A percentile compares a stretch with the other conserved stretches of the same genome.
These are phyloP conservation scores for Ophiobolus disseminans DNA, from an alignment of 2,329 filamentous ascomycete species.

Conservation along the genomic window DNA sequence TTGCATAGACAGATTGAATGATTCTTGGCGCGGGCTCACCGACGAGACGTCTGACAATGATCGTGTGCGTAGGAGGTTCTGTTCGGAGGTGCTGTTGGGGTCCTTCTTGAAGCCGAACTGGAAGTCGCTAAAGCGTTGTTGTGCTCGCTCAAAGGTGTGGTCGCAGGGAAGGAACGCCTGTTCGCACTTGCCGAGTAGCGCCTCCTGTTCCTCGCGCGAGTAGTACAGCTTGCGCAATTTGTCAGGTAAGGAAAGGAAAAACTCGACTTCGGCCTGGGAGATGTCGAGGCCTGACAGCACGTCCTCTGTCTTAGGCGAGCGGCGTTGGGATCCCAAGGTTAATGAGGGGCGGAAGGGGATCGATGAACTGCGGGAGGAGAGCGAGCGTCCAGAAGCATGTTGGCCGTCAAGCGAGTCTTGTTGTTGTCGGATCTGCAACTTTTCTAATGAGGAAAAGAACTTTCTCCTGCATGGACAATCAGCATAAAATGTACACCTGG, in stretches of 20 bases:
- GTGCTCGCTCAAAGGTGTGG: conserved; percentile 22
- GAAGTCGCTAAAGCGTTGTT: conserved; percentile 43
- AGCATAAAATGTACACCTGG: conserved; percentile 28
- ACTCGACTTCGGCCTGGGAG: conserved; percentile 66
- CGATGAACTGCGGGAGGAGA: conserved; percentile 32
- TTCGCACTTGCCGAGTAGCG: conserved; percentile 55
- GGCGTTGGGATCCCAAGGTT: conserved; percentile 29
- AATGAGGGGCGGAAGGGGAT: conserved; percentile 27
- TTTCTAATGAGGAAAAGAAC: conserved; percentile 78
- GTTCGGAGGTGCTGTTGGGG: conserved; percentile 8
- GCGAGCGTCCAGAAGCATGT: conserved; percentile 31
- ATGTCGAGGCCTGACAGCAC: conserved; percentile 41
- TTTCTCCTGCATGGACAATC: conserved; percentile 55
- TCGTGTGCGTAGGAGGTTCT: conserved; percentile 26
- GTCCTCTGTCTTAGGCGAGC: conserved; percentile 45
- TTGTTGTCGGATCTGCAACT: conserved; percentile 69
- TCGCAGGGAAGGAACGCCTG: conserved; percentile 22
- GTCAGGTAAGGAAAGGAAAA: conserved; percentile 74
- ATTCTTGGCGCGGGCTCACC: conserved; percentile 26
- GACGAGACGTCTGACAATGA: conserved; percentile 24
- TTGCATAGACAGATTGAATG: conserved; percentile 13
- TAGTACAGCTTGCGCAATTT: conserved; percentile 76
- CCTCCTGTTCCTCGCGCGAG: conserved; percentile 72
- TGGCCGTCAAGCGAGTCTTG: conserved; percentile 51
- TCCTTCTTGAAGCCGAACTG: conserved; percentile 35